A percentile compares a stretch with the other conserved stretches of the same genome.
Evolutionary conservation across 1,139 yeast genomes (phyloP).

Genomic region (Nakaseomyces glabratus): DNA sequence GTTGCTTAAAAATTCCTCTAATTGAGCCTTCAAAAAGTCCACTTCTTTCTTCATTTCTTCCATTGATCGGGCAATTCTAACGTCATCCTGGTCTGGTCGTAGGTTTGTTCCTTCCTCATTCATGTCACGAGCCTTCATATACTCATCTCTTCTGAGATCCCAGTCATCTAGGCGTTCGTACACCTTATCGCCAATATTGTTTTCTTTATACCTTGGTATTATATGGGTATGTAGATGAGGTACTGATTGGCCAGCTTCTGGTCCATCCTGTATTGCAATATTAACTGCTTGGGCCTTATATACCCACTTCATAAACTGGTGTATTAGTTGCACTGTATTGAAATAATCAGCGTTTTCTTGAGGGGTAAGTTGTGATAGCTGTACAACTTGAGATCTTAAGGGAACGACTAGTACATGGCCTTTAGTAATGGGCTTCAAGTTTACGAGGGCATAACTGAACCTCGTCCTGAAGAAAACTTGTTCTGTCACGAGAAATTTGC

Average conservation of each 20-base stretch:
- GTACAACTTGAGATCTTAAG: conserved; percentile 44
- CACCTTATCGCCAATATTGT: conserved; percentile 65
- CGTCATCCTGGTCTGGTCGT: conserved; percentile 54
- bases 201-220: conserved; percentile 64
- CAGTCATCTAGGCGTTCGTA: conserved; percentile 53
- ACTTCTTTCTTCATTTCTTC: conserved; percentile 17
- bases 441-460: conserved; percentile 72
- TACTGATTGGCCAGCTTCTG: conserved; percentile 88
- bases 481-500: conserved; percentile 28
- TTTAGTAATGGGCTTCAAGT: conserved; percentile 79
- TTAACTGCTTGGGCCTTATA: conserved; percentile 77
- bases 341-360: conserved; percentile 77
- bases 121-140: conserved; percentile 38
- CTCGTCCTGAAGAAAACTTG: conserved; percentile 37
- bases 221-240: conserved; percentile 92
- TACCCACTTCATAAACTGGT: conserved; percentile 50
- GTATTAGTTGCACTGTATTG: conserved; percentile 61
- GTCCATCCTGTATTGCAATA: conserved; percentile 91
- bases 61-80: conserved; percentile 47
- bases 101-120: conserved; percentile 46
- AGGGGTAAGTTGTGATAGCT: conserved; percentile 56
- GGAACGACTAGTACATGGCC: conserved; percentile 92
- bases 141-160: conserved; percentile 28
- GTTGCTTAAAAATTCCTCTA: conserved; percentile 9
- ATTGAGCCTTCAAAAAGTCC: conserved; percentile 7